Percentiles rank a stretch among this genome's conserved stretches.
Evolutionary conservation across 257 asterid genomes (phyloP).

Genomic region (Solanum bulbocastanum): DNA sequence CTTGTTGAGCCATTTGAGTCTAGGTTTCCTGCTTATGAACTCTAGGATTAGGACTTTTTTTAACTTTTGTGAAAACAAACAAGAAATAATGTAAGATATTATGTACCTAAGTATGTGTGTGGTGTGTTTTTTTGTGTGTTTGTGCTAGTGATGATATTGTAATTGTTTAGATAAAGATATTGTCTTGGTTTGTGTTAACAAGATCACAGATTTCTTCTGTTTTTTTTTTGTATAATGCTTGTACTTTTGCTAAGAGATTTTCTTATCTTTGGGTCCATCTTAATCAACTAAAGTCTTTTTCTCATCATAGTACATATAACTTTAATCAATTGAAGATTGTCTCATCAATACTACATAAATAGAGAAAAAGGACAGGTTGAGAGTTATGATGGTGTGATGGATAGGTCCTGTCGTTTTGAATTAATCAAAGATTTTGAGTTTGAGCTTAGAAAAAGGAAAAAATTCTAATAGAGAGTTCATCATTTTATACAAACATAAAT

Average conservation of each 20-base stretch:
- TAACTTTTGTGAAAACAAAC: background rate
- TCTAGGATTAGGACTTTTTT: constrained; percentile 27
- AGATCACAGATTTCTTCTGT: background rate
- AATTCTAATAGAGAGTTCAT: background rate
- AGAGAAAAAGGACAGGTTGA: background rate
- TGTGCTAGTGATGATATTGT: background rate
- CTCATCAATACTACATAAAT: background rate
- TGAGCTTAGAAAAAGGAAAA: background rate
- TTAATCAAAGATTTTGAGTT: background rate
- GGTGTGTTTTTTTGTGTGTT: background rate
- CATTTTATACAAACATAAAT: too few relatives aligned
- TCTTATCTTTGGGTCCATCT: background rate
- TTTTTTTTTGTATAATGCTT: background rate
- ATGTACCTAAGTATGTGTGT: background rate
- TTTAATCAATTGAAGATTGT: background rate
- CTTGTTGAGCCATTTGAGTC: constrained; percentile 51
- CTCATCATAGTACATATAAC: background rate
- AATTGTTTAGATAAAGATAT: background rate
- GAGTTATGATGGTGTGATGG: background rate
- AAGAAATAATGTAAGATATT: background rate
- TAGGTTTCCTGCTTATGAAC: constrained; percentile 57
- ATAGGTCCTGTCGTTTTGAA: background rate
- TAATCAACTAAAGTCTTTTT: background rate
- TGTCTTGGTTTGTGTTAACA: background rate
- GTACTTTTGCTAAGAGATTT: background rate